Evolutionary conservation across 2,329 filamentous ascomycete species (phyloP).

Genomic region (Colletotrichum noveboracense): DNA sequence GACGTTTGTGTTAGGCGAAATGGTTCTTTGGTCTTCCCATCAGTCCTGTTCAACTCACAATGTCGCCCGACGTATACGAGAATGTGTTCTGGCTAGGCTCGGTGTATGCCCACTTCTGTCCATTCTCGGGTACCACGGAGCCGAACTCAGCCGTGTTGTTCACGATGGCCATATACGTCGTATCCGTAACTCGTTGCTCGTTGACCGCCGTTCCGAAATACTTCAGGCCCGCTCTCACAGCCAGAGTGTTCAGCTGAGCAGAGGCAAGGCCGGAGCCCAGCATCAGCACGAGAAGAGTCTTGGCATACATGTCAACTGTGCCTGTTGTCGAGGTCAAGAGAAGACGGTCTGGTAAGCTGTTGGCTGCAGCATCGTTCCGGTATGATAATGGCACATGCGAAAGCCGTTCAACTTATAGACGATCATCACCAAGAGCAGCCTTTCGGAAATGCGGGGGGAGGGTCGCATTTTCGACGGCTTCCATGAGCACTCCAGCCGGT

Average conservation of each 20-base stretch:
- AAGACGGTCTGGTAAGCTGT: not conserved
- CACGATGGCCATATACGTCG: conserved; percentile 58
- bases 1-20: not conserved
- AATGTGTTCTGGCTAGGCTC: conserved; percentile 2
- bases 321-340: not conserved
- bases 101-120: conserved; percentile 55
- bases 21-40: not conserved
- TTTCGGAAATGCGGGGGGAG: not conserved
- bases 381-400: not conserved
- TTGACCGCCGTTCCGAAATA: conserved; percentile 71
- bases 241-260: conserved; percentile 51
- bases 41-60: not conserved
- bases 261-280: conserved; percentile 20
- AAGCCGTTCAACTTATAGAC: not conserved
- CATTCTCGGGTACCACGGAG: conserved; percentile 65
- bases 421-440: not conserved
- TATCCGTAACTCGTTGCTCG: conserved; percentile 39
- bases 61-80: conserved; percentile 13
- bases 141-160: conserved; percentile 62
- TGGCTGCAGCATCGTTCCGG: not conserved
- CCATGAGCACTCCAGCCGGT: not conserved
- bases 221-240: conserved; percentile 55
- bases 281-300: conserved; percentile 9
- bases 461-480: not conserved
- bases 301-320: conserved; percentile 16